Base-by-base conservation (phyloP, 805 yeast genomes). In the Suhomyces prunicola region DNA sequence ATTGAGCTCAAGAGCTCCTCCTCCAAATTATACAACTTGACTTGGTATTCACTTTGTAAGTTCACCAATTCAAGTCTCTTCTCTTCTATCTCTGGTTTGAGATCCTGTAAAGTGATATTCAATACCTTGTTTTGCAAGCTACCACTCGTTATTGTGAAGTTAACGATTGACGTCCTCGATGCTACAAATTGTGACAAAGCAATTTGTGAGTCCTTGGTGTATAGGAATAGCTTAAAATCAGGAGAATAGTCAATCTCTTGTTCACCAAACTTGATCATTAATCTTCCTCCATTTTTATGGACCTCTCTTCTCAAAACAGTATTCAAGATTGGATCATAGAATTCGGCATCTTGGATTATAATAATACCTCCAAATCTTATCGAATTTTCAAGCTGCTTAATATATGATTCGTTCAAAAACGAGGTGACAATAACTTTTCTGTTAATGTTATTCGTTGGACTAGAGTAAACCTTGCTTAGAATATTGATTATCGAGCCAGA, bases 331-430 rank as follows among this genome's bases (percentile, higher is more conserved):
- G 97, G 96, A 64, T 93, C 93, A 62, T 81, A 85, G 57, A 78
- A 71, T 62, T 93, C 97, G 3, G 92, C 91, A 69, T 93, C 93
- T 58, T 83, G 83, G 15, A 93, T 77, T 12, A 92, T 63, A 6
- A 93, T 71, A 0, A 81, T 60, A 2, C 89, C 90, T 4, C 98
- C 97, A 74, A 92, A 92, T 57, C 94, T 74, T 26, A 92, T 64
- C 0, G 96, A 86, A 60, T 90, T 87, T 64, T 91, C 96, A 13
- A 93, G 62, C 44, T 83, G 87, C 57, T 84, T 85, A 2, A 80
- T 64, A 64, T 85, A 88, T 0, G 86, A 81, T 4, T 76, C 80
- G 60, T 88, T 90, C 44, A 87, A 67, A 62, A 93, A 89, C 60
- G 96, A 88, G 0, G 96, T 82, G 0, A 84, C 63, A 2, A 78